Conservation (phyloP, 2,329 filamentous ascomycete genomes). For the Penicillium sp. region DNA sequence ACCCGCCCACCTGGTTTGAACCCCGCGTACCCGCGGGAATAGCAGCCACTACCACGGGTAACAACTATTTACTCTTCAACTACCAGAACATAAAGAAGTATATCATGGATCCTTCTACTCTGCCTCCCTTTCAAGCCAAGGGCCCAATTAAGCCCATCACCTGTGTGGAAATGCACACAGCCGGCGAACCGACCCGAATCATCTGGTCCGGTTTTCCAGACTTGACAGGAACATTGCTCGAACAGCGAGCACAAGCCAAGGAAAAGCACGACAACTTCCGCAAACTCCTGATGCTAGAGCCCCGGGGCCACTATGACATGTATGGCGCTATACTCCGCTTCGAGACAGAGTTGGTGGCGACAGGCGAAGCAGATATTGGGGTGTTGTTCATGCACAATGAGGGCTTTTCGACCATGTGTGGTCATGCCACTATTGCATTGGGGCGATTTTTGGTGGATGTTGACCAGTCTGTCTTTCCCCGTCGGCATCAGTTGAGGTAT, state of each 20-base stretch:
- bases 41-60: too few species aligned
- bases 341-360: constrained; percentile 40
- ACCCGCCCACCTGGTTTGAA: too few species aligned
- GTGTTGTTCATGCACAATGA: constrained; percentile 48
- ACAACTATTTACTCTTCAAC: too few species aligned
- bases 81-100: neutral
- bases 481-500: constrained; percentile 28
- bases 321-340: constrained; percentile 47
- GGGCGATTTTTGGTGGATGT: constrained; percentile 44
- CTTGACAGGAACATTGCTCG: constrained; percentile 38
- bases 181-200: constrained; percentile 49
- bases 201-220: constrained; percentile 40
- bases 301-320: constrained; percentile 50
- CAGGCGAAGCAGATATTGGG: constrained; percentile 45
- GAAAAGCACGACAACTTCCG: constrained; percentile 41
- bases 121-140: neutral
- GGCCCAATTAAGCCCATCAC: constrained; percentile 13
- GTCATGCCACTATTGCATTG: constrained; percentile 50
- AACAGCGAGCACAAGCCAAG: constrained; percentile 39
- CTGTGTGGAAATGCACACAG: constrained; percentile 46
- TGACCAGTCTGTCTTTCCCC: constrained; percentile 37
- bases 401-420: constrained; percentile 50
- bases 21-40: too few species aligned
- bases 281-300: constrained; percentile 43
- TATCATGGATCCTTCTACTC: neutral